Percentiles rank a stretch among this genome's conserved stretches.
Conservation (phyloP, 805 yeast species). For the Saturnispora saitoi region DNA sequence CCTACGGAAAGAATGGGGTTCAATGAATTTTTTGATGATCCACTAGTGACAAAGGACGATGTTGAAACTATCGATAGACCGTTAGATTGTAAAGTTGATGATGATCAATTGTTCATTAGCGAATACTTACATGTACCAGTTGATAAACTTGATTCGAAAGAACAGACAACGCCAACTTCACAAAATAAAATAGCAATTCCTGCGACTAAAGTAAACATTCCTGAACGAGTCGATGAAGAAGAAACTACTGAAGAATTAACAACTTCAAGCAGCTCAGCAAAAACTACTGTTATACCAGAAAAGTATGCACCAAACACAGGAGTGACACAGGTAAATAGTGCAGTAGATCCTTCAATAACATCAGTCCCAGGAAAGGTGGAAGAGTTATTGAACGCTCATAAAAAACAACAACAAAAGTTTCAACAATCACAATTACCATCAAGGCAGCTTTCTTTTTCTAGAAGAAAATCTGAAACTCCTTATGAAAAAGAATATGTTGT, state of each 20-base stretch:
- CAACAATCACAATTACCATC: neutral
- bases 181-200: neutral
- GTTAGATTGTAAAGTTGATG: constrained; percentile 56
- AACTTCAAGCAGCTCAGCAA: neutral
- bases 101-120: constrained; percentile 75
- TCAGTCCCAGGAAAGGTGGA: constrained; percentile 6
- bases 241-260: constrained; percentile 4
- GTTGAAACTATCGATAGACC: constrained; percentile 47
- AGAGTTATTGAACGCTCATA: constrained; percentile 10
- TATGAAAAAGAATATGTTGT: constrained; percentile 86
- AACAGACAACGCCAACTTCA: neutral
- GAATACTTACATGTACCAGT: constrained; percentile 44
- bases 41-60: constrained; percentile 44
- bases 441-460: neutral
- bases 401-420: neutral
- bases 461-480: neutral
- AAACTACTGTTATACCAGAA: neutral
- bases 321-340: neutral
- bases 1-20: constrained; percentile 87
- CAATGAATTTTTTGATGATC: constrained; percentile 75
- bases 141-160: neutral
- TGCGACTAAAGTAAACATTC: constrained; percentile 7
- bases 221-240: constrained; percentile 10
- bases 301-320: constrained; percentile 2
- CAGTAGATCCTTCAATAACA: neutral